A percentile compares a stretch with the other conserved stretches of the same genome.
Conservation (phyloP, 257 asterid species). For the Misopates orontium region DNA sequence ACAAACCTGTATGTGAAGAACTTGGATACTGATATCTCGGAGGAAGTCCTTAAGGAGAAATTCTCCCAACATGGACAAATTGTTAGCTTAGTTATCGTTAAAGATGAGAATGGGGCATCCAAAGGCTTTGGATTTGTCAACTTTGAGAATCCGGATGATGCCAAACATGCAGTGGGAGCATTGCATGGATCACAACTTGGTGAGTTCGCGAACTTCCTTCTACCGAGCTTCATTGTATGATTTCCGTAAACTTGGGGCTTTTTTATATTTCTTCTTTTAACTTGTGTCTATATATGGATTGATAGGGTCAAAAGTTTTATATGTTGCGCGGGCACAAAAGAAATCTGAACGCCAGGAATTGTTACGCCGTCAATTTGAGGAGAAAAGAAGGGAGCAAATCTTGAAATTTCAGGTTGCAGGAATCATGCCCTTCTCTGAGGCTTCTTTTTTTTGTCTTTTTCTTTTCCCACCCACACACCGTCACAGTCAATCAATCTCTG, state of each 20-base stretch:
- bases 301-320: constrained; percentile 70
- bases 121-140: constrained; percentile 83
- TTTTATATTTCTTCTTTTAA: constrained; percentile 7
- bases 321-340: constrained; percentile 85
- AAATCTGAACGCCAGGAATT: constrained; percentile 73
- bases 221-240: constrained; percentile 14
- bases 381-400: constrained; percentile 64
- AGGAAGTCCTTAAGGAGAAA: constrained; percentile 50
- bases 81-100: constrained; percentile 46
- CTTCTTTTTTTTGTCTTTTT: neutral
- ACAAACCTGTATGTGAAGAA: constrained; percentile 67
- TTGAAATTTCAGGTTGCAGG: constrained; percentile 62
- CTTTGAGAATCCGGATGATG: constrained; percentile 61
- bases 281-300: constrained; percentile 17
- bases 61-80: constrained; percentile 62
- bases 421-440: constrained; percentile 18
- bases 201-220: constrained; percentile 32
- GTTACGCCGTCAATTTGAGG: constrained; percentile 69
- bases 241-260: neutral
- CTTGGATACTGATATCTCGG: constrained; percentile 56
- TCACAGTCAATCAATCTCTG: no score
- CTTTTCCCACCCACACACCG: neutral
- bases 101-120: constrained; percentile 62
- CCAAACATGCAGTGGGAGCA: constrained; percentile 58
- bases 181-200: constrained; percentile 71